Evolutionary conservation across 2,329 filamentous ascomycete species (phyloP).

Genomic region (Aspergillus uvarum): DNA sequence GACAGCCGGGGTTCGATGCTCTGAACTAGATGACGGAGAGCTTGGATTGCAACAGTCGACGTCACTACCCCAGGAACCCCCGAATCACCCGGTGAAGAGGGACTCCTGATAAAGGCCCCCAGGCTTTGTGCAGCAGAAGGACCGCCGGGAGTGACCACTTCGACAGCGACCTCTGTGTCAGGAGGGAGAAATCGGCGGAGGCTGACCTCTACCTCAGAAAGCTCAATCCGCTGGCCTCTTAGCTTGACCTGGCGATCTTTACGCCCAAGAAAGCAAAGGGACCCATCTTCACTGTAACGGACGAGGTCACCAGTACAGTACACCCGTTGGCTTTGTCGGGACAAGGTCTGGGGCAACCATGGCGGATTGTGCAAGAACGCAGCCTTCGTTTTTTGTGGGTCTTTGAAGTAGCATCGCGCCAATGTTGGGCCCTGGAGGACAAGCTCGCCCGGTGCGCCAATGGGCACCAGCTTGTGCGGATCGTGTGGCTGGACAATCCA

Average conservation of each 20-base stretch:
- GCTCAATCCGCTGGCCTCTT: constrained; percentile 7
- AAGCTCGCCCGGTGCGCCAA: constrained; percentile 47
- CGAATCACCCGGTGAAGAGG: too few species aligned
- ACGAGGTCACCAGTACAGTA: constrained; percentile 2
- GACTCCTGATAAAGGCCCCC: too few species aligned
- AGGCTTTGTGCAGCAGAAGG: neutral
- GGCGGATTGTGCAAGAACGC: constrained; percentile 17
- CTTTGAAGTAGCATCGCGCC: constrained; percentile 39
- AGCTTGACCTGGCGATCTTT: constrained; percentile 3
- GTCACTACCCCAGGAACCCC: too few species aligned
- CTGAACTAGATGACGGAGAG: too few species aligned
- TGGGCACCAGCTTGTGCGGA: constrained; percentile 25
- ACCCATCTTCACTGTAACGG: neutral
- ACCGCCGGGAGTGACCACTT: neutral
- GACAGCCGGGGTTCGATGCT: too few species aligned
- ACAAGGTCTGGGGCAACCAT: constrained; percentile 7
- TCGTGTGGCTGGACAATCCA: constrained; percentile 20
- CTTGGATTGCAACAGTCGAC: too few species aligned
- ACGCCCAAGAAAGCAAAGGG: neutral
- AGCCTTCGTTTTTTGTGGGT: constrained; percentile 22
- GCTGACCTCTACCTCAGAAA: constrained; percentile 9
- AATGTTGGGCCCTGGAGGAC: constrained; percentile 46
- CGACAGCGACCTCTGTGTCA: neutral
- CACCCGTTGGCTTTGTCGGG: neutral
- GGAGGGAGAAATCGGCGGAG: constrained; percentile 1